Conservation (phyloP, 305 asterid species). For the Solanum aculeatissimum region DNA sequence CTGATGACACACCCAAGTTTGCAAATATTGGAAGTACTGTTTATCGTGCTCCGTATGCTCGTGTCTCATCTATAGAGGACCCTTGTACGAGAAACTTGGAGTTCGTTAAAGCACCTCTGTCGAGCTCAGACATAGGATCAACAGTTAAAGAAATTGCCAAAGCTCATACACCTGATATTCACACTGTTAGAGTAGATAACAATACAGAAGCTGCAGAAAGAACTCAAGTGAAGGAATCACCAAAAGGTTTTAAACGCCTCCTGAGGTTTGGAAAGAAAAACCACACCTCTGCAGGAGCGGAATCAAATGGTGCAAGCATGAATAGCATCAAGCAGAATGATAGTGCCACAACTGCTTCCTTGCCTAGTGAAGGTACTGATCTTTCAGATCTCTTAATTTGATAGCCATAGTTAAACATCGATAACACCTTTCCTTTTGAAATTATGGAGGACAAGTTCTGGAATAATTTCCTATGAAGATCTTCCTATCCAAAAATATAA, state of each 20-base stretch:
- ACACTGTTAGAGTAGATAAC: conserved; percentile 29
- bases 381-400: not conserved
- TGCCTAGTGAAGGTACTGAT: conserved; percentile 62
- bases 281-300: conserved; percentile 50
- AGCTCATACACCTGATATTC: conserved; percentile 31
- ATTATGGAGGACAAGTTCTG: not conserved
- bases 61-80: conserved; percentile 61
- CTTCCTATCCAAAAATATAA: not conserved
- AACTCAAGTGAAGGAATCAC: conserved; percentile 46
- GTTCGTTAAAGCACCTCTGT: conserved; percentile 34
- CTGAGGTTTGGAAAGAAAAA: conserved; percentile 83
- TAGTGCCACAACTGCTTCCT: conserved; percentile 23
- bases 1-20: conserved; percentile 28
- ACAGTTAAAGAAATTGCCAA: conserved; percentile 41
- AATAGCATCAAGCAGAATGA: conserved; percentile 34
- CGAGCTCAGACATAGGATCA: conserved; percentile 23
- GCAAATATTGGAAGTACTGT: conserved; percentile 19
- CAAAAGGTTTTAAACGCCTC: conserved; percentile 78
- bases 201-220: conserved; percentile 39
- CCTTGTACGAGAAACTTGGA: conserved; percentile 42
- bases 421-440: not conserved
- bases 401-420: not conserved
- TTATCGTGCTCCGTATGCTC: conserved; percentile 60
- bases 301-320: conserved; percentile 40
- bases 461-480: not conserved